These are phyloP conservation scores for Pachyrhizus erosus DNA, from an alignment of 306 rosid genomes.

Conservation along the genomic window DNA sequence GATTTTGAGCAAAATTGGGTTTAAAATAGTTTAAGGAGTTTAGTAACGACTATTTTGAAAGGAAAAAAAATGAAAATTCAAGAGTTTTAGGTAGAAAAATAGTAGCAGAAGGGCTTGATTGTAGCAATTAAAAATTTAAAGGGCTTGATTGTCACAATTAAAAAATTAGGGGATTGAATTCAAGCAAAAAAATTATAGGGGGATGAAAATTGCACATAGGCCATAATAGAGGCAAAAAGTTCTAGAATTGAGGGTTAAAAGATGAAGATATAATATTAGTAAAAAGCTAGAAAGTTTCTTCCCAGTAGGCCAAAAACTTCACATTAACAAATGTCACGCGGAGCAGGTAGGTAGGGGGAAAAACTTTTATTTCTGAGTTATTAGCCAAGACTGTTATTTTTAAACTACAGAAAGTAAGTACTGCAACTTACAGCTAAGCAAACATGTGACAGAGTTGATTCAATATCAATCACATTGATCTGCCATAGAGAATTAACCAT, in stretches of 20 bases:
- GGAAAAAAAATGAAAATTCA: neutral
- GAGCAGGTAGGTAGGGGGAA: neutral
- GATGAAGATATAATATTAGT: neutral
- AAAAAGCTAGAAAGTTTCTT: neutral
- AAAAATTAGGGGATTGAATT: neutral
- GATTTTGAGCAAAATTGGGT: neutral
- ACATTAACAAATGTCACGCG: slow-evolving; percentile 10
- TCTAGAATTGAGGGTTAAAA: slow-evolving; percentile 12
- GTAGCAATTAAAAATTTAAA: neutral
- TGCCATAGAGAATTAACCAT: slow-evolving; percentile 91
- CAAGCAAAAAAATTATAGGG: neutral
- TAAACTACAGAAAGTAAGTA: slow-evolving; percentile 39
- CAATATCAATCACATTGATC: slow-evolving; percentile 93
- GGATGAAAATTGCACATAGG: neutral
- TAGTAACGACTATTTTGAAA: neutral
- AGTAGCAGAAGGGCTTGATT: too few relatives aligned
- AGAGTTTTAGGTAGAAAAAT: neutral
- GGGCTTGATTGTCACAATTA: neutral
- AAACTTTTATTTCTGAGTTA: neutral
- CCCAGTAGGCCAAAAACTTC: neutral
- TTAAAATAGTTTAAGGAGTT: neutral
- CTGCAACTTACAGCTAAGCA: slow-evolving; percentile 81
- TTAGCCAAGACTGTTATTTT: slow-evolving; percentile 11
- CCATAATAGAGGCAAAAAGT: neutral
- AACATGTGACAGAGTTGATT: slow-evolving; percentile 84